Conservation (phyloP, 1,284 basidiomycete genomes). For the Rhodotorula sp. region DNA sequence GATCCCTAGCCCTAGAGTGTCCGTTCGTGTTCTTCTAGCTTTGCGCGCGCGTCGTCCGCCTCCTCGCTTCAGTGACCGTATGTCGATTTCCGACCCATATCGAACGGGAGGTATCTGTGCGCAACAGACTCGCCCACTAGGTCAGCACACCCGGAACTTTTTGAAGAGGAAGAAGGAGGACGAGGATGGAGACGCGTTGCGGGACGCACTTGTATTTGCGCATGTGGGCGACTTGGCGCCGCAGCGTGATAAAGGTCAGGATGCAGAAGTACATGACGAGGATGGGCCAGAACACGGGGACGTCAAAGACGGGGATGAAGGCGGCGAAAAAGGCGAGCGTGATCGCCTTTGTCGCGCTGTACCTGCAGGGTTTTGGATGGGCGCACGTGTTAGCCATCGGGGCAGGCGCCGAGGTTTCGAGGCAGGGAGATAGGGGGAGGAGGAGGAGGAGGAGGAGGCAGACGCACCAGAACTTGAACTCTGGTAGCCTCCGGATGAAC, state of each 20-base stretch:
- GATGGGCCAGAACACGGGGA: slow-evolving; percentile 98
- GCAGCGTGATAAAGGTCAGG: slow-evolving; percentile 52
- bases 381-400: slow-evolving; percentile 30
- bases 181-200: slow-evolving; percentile 29
- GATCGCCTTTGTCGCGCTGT: slow-evolving; percentile 86
- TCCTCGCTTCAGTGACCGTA: slow-evolving; percentile 11
- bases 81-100: slow-evolving; percentile 68
- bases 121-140: too few species aligned
- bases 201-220: slow-evolving; percentile 86
- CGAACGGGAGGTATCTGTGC: slow-evolving; percentile 68
- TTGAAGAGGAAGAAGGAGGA: too few species aligned
- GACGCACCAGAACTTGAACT: slow-evolving; percentile 90
- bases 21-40: too few species aligned
- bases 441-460: too few species aligned
- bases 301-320: slow-evolving; percentile 74
- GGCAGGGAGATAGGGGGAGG: background rate
- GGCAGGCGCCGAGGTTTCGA: too few species aligned
- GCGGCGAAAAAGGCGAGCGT: slow-evolving; percentile 76
- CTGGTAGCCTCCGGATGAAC: slow-evolving; percentile 91
- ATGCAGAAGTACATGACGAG: slow-evolving; percentile 64
- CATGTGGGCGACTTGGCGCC: slow-evolving; percentile 69
- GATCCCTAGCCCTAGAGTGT: background rate
- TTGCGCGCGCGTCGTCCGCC: background rate
- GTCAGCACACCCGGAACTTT: too few species aligned
- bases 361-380: slow-evolving; percentile 60